Evolutionary conservation across 257 asterid genomes (phyloP), one percentile per base, ranked within the genome.

Genomic region (Cynanchum wilfordii): DNA sequence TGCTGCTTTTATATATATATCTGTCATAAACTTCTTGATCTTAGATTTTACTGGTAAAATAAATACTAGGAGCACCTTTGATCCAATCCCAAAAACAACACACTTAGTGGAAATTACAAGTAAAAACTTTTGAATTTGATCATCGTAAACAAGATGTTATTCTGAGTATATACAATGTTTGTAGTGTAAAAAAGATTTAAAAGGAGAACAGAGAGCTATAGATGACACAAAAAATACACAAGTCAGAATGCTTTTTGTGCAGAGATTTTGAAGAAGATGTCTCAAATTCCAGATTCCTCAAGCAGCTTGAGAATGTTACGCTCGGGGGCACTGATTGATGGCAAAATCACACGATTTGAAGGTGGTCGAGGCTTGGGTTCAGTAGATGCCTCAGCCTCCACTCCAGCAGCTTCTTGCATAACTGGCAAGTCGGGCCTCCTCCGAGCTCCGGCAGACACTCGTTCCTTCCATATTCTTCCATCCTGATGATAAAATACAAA

Each of bases 381-480:
- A 44, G 77, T 63, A 56, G 78, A 57, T 58, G 70, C 69, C 76
- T 68, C 88, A 0, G 90, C 87, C 24, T 29, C 59, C 24, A 80
- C 78, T 24, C 81, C 79, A 36, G 80, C 47, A 56, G 79, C 83
- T 79, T 83, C 89, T 77, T 85, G 91, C 78, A 81, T 70, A 36
- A 66, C 82, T 1, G 92, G 88, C 64, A 80, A 55, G 69, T 89
- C 90, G 1, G 84, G 77, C 70, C 82, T 78, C 81, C 88, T 88
- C 40, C 80, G 89, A 17, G 49, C 82, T 59, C 79, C 83, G 17
- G 90, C 84, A 50, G 93, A 87, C 30, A 88, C 96, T 74, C 96
- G 88, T 76, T 93, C 98, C 86, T 88, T 93, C 97, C 97, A 93
- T 86, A 91, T 89, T 84, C 96, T 84, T 77, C 97, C 98, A 76